Conservation (phyloP, 1,139 yeast genomes). For the Taphrina communis region DNA sequence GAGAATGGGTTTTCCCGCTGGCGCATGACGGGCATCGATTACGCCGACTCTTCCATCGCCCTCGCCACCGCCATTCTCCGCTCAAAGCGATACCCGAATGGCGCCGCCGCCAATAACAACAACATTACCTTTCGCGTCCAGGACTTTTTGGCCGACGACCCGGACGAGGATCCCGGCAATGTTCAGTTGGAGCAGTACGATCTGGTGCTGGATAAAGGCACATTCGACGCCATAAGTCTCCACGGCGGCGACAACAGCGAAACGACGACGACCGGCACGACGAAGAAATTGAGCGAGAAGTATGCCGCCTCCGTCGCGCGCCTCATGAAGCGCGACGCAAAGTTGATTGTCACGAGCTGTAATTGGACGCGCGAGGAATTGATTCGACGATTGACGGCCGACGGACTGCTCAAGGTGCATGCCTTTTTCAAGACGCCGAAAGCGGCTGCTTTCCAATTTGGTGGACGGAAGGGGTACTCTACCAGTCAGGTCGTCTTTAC, state of each 20-base stretch:
- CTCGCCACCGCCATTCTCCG: slow-evolving; percentile 69
- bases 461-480: slow-evolving; percentile 17
- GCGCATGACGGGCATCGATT: slow-evolving; percentile 75
- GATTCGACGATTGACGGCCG: slow-evolving; percentile 48
- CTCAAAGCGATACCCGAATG: slow-evolving; percentile 51
- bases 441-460: slow-evolving; percentile 17
- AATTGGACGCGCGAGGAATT: slow-evolving; percentile 87
- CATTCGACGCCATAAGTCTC: slow-evolving; percentile 93
- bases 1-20: slow-evolving; percentile 61
- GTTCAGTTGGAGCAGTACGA: slow-evolving; percentile 60
- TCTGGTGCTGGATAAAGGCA: slow-evolving; percentile 87
- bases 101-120: too few relatives aligned
- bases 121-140: slow-evolving; percentile 55
- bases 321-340: slow-evolving; percentile 62
- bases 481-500: slow-evolving; percentile 21
- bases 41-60: slow-evolving; percentile 74
- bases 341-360: slow-evolving; percentile 87
- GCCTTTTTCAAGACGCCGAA: slow-evolving; percentile 28
- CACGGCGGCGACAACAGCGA: slow-evolving; percentile 52
- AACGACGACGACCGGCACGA: slow-evolving; percentile 42
- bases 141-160: slow-evolving; percentile 48
- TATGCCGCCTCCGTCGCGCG: slow-evolving; percentile 69
- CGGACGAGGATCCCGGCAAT: neutral
- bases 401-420: slow-evolving; percentile 22
- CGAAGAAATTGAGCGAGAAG: slow-evolving; percentile 55